phyloP scores from a whole-genome alignment of 495 filamentous ascomycete species.

The Choiromyces venosus region DNA sequence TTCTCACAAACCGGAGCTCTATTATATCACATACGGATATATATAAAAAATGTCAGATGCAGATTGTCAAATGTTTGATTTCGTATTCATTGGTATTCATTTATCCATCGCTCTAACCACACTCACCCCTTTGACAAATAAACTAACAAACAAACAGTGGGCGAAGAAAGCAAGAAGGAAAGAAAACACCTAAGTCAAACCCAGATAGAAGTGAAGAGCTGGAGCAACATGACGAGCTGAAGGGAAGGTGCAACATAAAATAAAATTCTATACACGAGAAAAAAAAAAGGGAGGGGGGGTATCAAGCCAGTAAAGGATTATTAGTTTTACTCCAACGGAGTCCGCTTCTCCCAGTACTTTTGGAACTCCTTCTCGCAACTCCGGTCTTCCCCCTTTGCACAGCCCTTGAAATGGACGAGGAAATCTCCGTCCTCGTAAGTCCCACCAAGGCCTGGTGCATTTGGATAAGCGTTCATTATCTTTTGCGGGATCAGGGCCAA shows the following conservation, averaged over 20 bases:
- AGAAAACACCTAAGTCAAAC: neutral
- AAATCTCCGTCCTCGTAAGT: conserved; percentile 80
- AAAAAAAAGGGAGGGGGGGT: no score
- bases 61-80: neutral
- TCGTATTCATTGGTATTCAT: neutral
- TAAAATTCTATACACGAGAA: neutral
- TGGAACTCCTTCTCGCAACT: conserved; percentile 68
- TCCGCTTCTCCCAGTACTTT: conserved; percentile 51
- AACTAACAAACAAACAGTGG: neutral
- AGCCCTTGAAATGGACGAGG: conserved; percentile 67
- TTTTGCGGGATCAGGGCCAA: conserved; percentile 79
- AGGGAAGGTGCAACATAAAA: neutral
- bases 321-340: conserved; percentile 3
- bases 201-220: neutral
- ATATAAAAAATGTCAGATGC: neutral
- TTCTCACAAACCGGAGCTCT: neutral
- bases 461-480: conserved; percentile 66
- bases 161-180: neutral
- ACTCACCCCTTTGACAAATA: neutral
- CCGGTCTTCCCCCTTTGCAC: conserved; percentile 51
- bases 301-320: neutral
- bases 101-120: neutral
- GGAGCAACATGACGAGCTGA: neutral
- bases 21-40: neutral
- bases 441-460: conserved; percentile 43